Base-by-base conservation (phyloP, 2,329 filamentous ascomycete species). In the Aspergillus sp. region DNA sequence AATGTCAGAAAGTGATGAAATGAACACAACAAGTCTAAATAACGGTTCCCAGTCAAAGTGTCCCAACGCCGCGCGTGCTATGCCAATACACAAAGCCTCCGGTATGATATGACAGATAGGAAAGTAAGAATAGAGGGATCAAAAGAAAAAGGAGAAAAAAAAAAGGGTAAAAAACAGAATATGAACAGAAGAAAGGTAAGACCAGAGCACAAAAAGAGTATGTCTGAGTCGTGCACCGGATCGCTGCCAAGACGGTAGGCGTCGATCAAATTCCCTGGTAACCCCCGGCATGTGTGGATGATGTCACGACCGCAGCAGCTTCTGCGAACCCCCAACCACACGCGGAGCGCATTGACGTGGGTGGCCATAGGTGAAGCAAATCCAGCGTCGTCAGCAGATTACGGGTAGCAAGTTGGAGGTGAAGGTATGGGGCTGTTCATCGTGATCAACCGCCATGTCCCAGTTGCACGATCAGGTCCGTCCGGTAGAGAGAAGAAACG, bases 61-160 rank as follows among this genome's bases (percentile, higher is more conserved):
- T 68, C 70, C 70, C 68, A 74, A 74, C 71, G 72, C 72, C 72
- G 67, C 66, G 71, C 64, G 71, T 73, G 72, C 72, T 73, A 74
- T 74, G 72, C 72, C 71, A 74, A 69, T 68, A 72, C 64, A 70
- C 65, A 68, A 63, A 61, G 61, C 62, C 66, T 63, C 66, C 66
- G 53, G 64, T 66, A 64, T 52, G 62, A 67, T 60, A 58, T 57
- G 56, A 58, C 38, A 23, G 48, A 49, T 53, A 63, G 59, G 68
- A 67, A 67, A 68, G 55, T 62, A 66, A 64, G 68, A 60, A 63
- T 47, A 63, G 64, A 63, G 59, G 60, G 62, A 63, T 59, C 62
- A 48, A 66, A 44, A 60, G 23, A 56, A 21, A 56, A 57, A 62
- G 44, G 65, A 64, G 53, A 63, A 60, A 61, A 64, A 63, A 62